A percentile compares a stretch with the other conserved stretches of the same genome.
These are phyloP conservation scores for Chlorella sorokiniana DNA, from an alignment of 139 green algal genomes.

Conservation along the genomic window DNA sequence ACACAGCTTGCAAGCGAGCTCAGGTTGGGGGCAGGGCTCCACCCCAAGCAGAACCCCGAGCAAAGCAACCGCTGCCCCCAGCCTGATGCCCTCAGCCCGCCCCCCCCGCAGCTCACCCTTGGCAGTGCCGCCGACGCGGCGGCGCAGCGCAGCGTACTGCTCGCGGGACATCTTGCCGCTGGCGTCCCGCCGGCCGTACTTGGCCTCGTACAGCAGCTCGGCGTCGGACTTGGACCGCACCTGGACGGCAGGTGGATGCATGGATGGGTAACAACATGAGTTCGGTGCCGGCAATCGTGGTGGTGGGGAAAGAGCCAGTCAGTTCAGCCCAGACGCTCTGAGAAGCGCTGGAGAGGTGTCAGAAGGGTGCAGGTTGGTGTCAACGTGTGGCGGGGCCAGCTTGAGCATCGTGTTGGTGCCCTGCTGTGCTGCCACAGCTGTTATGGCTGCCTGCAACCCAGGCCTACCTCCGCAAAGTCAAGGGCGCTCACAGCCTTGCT, in stretches of 20 bases:
- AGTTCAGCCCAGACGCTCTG: too few relatives aligned
- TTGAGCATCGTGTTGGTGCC: not conserved
- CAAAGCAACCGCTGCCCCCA: too few relatives aligned
- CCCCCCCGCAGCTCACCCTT: slow-evolving; percentile 8
- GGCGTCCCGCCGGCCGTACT: slow-evolving; percentile 53
- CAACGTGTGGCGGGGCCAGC: too few relatives aligned
- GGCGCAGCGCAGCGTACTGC: slow-evolving; percentile 59
- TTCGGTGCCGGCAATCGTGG: not conserved
- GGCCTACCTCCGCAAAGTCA: slow-evolving; percentile 64
- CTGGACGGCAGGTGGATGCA: not conserved
- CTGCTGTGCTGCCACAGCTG: not conserved
- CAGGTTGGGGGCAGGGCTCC: too few relatives aligned
- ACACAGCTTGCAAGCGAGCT: too few relatives aligned
- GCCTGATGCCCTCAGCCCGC: too few relatives aligned
- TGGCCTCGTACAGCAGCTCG: slow-evolving; percentile 75
- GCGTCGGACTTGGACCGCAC: slow-evolving; percentile 45
- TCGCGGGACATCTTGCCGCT: slow-evolving; percentile 63
- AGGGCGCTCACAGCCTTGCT: slow-evolving; percentile 37
- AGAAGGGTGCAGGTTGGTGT: not conserved
- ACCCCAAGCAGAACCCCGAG: too few relatives aligned
- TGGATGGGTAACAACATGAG: not conserved
- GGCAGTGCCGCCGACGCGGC: slow-evolving; percentile 65
- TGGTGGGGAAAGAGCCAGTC: too few relatives aligned
- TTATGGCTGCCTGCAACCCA: not conserved
- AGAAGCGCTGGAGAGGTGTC: too few relatives aligned